phyloP scores from a whole-genome alignment of 1,284 basidiomycete species.

The Ustilago sp. region DNA sequence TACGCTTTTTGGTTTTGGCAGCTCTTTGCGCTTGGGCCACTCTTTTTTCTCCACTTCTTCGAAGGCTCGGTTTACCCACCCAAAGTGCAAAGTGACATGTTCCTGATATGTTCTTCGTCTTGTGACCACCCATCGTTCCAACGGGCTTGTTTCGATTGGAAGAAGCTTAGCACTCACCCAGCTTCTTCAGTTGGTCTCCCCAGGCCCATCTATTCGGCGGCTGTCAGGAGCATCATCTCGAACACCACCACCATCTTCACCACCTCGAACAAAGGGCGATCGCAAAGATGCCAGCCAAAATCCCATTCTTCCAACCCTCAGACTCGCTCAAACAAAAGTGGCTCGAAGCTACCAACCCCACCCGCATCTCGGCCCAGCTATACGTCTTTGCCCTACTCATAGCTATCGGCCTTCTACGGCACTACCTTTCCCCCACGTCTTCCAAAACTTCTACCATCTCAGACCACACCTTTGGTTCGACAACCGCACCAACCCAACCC shows the following conservation, averaged over 20 bases:
- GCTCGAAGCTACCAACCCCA: constrained; percentile 22
- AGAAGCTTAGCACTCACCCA: not conserved
- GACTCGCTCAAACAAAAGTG: constrained; percentile 34
- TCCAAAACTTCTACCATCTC: not conserved
- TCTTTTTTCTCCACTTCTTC: not conserved
- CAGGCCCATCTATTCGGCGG: no score
- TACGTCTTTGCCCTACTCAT: constrained; percentile 44
- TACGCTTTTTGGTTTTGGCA: not conserved
- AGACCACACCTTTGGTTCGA: constrained; percentile 11
- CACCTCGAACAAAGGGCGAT: not conserved
- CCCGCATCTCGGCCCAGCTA: constrained; percentile 34
- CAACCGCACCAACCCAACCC: not conserved
- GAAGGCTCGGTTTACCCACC: no score
- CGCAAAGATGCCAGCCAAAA: constrained; percentile 37
- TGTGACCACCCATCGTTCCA: no score
- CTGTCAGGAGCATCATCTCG: not conserved
- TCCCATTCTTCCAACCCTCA: constrained; percentile 40
- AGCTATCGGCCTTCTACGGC: constrained; percentile 28
- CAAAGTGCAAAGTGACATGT: no score
- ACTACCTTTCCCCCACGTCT: constrained; percentile 17
- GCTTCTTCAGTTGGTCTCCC: not conserved
- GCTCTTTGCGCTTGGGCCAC: constrained; percentile 4
- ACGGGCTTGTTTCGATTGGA: not conserved
- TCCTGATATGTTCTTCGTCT: no score
- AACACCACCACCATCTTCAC: not conserved